A percentile compares a stretch with the other conserved stretches of the same genome.
These are phyloP conservation scores for Plasmodium gaboni DNA, from an alignment of 169 alveolate genomes.

Conservation along the genomic window DNA sequence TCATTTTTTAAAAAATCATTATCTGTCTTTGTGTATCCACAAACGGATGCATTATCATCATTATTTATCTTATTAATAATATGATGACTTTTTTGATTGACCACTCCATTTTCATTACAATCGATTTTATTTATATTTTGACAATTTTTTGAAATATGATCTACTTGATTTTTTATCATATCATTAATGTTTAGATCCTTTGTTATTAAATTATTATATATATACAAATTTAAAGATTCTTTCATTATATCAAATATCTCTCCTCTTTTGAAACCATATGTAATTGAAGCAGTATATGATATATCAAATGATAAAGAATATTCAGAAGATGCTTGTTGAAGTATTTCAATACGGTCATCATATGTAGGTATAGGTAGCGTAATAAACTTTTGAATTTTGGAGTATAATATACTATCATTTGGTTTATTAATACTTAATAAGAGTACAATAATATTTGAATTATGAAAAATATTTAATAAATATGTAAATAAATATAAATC, in stretches of 20 bases:
- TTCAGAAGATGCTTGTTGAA: constrained; percentile 21
- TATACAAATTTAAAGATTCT: constrained; percentile 29
- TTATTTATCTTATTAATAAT: not conserved
- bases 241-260: constrained; percentile 44
- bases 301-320: constrained; percentile 22
- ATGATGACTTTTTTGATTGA: not conserved
- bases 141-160: not conserved
- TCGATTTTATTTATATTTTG: not conserved
- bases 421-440: constrained; percentile 65
- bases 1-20: not conserved
- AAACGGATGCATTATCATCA: not conserved
- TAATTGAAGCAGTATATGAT: constrained; percentile 36
- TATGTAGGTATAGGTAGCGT: constrained; percentile 68
- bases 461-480: constrained; percentile 53
- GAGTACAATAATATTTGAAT: constrained; percentile 39
- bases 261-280: constrained; percentile 68
- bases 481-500: constrained; percentile 64
- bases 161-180: not conserved
- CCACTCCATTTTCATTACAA: not conserved
- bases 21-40: not conserved
- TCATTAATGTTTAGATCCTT: not conserved
- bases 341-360: constrained; percentile 58
- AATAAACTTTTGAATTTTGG: constrained; percentile 61
- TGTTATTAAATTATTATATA: constrained; percentile 16
- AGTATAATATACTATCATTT: constrained; percentile 48